These are phyloP conservation scores for Agroathelia rolfsii DNA, from an alignment of 1,284 basidiomycete species.

Conservation along the genomic window DNA sequence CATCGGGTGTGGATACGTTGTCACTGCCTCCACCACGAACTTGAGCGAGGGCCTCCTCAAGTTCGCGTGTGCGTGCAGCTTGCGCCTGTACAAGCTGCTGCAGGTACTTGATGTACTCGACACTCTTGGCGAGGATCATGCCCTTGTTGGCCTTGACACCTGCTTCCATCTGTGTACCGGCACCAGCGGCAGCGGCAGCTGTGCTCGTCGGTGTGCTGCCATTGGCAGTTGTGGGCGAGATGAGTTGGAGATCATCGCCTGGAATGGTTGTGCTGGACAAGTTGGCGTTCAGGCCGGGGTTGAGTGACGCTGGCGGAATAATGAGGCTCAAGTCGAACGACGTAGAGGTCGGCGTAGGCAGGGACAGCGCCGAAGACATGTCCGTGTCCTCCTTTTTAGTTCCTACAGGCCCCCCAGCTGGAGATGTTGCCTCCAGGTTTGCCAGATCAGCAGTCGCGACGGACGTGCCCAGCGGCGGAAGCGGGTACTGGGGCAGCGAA, in stretches of 20 bases:
- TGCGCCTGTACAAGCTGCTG: constrained; percentile 77
- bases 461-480: too few species aligned
- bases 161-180: constrained; percentile 25
- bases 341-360: constrained; percentile 10
- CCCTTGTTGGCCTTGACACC: constrained; percentile 80
- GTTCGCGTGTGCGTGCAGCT: constrained; percentile 62
- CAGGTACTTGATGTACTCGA: constrained; percentile 82
- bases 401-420: too few species aligned
- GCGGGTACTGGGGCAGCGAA: too few species aligned
- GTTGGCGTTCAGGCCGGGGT: too few species aligned
- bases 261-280: too few species aligned
- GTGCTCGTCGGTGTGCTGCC: constrained; percentile 16
- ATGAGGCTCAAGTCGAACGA: constrained; percentile 2
- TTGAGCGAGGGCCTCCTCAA: constrained; percentile 54
- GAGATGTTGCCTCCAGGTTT: too few species aligned
- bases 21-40: constrained; percentile 31
- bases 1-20: too few species aligned
- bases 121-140: constrained; percentile 80
- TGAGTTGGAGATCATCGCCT: constrained; percentile 13
- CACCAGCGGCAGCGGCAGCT: constrained; percentile 14
- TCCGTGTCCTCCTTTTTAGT: constrained; percentile 22
- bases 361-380: constrained; percentile 14
- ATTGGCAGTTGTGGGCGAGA: constrained; percentile 11
- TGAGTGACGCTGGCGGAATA: too few species aligned
- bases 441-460: too few species aligned